Evolutionary conservation across 139 green algal genomes (phyloP).

Genomic region (Coccomyxa sp.): DNA sequence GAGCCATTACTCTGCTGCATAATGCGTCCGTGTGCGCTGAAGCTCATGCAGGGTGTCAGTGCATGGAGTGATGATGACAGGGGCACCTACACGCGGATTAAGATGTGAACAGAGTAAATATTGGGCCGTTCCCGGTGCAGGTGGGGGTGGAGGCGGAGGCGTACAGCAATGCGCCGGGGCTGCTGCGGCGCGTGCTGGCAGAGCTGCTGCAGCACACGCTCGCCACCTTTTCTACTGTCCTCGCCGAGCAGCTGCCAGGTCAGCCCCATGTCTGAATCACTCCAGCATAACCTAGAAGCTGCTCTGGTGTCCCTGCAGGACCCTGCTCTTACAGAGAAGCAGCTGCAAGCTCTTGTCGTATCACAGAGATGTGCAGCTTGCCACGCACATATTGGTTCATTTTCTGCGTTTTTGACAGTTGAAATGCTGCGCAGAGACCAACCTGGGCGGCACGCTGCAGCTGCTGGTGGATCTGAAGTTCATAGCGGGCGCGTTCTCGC

Average conservation of each 20-base stretch:
- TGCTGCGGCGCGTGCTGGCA: constrained; percentile 5
- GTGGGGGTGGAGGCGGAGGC: constrained; percentile 4
- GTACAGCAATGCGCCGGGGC: neutral
- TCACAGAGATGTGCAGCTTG: neutral
- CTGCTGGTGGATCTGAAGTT: constrained; percentile 3
- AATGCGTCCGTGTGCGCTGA: too few species aligned
- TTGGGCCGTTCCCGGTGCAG: neutral
- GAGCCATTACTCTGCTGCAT: too few species aligned
- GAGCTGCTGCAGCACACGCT: constrained; percentile 20
- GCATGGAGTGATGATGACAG: too few species aligned
- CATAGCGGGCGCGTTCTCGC: neutral
- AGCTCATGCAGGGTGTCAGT: too few species aligned
- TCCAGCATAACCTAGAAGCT: neutral
- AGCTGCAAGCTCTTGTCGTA: neutral
- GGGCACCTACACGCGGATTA: too few species aligned
- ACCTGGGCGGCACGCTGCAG: neutral
- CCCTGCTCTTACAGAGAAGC: neutral
- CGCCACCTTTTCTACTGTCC: neutral
- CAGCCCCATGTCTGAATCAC: neutral
- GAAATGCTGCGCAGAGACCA: neutral
- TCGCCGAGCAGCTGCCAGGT: constrained; percentile 7
- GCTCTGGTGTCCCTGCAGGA: too few species aligned
- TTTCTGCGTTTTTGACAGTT: too few species aligned
- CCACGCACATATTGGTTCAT: neutral
- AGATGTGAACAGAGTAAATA: too few species aligned